Percentiles rank a stretch among this genome's conserved stretches.
phyloP scores from a whole-genome alignment of 1,284 basidiomycete species.

The Trametes versicolor region DNA sequence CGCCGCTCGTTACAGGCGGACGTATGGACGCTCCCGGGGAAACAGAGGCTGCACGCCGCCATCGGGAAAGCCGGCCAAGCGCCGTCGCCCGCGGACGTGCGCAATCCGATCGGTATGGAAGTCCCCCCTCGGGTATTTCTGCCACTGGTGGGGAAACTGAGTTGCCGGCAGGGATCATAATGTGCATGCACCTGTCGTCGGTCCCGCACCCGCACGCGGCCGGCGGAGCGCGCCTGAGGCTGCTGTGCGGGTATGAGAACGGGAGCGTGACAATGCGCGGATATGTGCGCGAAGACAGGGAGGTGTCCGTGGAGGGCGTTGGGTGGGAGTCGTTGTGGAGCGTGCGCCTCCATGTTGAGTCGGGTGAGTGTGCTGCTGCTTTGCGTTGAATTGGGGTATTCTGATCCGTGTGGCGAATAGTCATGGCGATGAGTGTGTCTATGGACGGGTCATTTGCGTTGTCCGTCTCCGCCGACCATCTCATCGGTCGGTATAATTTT shows the following conservation, averaged over 20 bases:
- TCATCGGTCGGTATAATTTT: conserved; percentile 76
- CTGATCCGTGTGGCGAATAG: conserved; percentile 49
- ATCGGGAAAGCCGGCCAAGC: conserved; percentile 63
- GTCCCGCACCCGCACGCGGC: conserved; percentile 45
- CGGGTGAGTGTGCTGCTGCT: conserved; percentile 59
- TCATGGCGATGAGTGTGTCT: conserved; percentile 87
- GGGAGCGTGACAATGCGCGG: conserved; percentile 77
- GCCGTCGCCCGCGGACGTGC: conserved; percentile 47
- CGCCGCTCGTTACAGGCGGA: conserved; percentile 66
- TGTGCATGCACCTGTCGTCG: conserved; percentile 80
- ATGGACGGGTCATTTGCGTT: conserved; percentile 68
- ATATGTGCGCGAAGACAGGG: conserved; percentile 51
- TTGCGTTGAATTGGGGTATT: too few relatives aligned
- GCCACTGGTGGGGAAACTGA: background rate
- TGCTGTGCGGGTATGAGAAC: conserved; percentile 84
- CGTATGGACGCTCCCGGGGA: conserved; percentile 76
- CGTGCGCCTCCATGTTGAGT: conserved; percentile 78
- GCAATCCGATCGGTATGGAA: conserved; percentile 44
- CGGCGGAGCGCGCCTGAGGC: conserved; percentile 53
- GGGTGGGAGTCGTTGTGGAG: conserved; percentile 82
- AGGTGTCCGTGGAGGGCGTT: conserved; percentile 71
- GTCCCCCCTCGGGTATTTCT: background rate
- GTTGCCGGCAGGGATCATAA: conserved; percentile 74
- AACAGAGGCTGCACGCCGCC: conserved; percentile 79
- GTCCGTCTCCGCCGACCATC: conserved; percentile 87